Evolutionary conservation across 2,329 filamentous ascomycete genomes (phyloP).

Genomic region (Cordyceps farinosa): DNA sequence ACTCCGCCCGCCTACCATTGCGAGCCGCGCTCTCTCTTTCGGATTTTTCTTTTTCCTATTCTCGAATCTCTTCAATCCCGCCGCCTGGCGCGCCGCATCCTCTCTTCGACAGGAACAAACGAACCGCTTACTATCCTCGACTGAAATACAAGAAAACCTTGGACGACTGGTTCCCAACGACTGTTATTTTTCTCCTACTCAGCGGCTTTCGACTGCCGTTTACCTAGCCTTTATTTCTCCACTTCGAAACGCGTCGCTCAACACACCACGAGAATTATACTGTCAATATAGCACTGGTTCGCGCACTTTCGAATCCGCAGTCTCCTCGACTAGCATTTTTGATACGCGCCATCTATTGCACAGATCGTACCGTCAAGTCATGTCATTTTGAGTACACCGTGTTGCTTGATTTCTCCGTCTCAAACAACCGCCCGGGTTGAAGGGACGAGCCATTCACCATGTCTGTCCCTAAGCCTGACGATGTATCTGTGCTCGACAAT

Average conservation of each 20-base stretch:
- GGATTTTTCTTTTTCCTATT: not conserved
- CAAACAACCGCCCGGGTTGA: conserved; percentile 8
- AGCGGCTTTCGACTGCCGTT: not conserved
- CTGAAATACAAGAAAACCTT: not conserved
- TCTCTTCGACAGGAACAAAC: not conserved
- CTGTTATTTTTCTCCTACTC: not conserved
- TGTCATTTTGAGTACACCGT: conserved; percentile 26
- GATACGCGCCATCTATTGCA: not conserved
- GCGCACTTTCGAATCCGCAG: not conserved
- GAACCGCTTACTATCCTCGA: not conserved
- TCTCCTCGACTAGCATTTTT: not conserved
- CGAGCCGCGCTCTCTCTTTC: conserved; percentile 14
- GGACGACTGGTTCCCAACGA: conserved; percentile 9
- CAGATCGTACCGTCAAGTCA: conserved; percentile 32
- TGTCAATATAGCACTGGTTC: not conserved
- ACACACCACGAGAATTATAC: not conserved
- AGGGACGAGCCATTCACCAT: conserved; percentile 41
- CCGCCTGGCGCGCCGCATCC: conserved; percentile 14
- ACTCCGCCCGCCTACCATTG: not conserved
- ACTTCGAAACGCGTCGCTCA: not conserved
- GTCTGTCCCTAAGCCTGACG: conserved; percentile 66
- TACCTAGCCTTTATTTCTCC: not conserved
- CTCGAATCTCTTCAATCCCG: not conserved
- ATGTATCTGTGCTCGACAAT: conserved; percentile 59
- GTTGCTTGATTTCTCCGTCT: not conserved